Conservation (phyloP, 2,329 filamentous ascomycete genomes). For the Geosmithia morbida region DNA sequence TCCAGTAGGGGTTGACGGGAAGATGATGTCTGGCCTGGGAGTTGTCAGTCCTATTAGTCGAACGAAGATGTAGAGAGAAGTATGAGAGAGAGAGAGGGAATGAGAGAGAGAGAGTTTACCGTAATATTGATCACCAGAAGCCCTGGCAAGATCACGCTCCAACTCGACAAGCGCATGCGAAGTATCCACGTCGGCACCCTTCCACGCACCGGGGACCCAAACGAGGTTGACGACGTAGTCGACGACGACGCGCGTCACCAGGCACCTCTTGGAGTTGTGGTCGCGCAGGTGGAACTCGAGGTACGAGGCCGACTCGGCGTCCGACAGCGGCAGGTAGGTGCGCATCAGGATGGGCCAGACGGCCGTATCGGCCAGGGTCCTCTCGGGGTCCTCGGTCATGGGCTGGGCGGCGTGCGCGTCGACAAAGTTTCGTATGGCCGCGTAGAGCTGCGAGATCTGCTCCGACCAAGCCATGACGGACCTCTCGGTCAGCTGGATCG, state of each 20-base stretch:
- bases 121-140: slow-evolving; percentile 6
- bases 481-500: slow-evolving; percentile 20
- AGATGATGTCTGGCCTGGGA: slow-evolving; percentile 16
- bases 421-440: slow-evolving; percentile 19
- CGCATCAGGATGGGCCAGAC: slow-evolving; percentile 22
- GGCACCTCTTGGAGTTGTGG: slow-evolving; percentile 22
- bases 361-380: slow-evolving; percentile 10
- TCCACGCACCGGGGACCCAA: slow-evolving; percentile 24
- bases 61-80: no score
- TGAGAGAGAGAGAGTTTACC: slow-evolving; percentile 13
- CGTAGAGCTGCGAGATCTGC: slow-evolving; percentile 21
- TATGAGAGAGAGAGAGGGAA: not conserved
- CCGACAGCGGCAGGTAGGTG: slow-evolving; percentile 21
- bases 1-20: slow-evolving; percentile 24
- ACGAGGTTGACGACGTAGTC: slow-evolving; percentile 26
- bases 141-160: slow-evolving; percentile 16
- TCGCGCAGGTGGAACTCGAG: slow-evolving; percentile 24
- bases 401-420: slow-evolving; percentile 17
- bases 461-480: slow-evolving; percentile 18
- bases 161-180: slow-evolving; percentile 18
- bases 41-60: not conserved
- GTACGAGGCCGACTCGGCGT: slow-evolving; percentile 22
- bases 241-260: slow-evolving; percentile 26
- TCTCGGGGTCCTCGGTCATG: slow-evolving; percentile 8
- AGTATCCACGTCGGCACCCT: slow-evolving; percentile 18